Evolutionary conservation across 2,329 filamentous ascomycete species (phyloP).

Genomic region (Simplicillium aogashimaense): DNA sequence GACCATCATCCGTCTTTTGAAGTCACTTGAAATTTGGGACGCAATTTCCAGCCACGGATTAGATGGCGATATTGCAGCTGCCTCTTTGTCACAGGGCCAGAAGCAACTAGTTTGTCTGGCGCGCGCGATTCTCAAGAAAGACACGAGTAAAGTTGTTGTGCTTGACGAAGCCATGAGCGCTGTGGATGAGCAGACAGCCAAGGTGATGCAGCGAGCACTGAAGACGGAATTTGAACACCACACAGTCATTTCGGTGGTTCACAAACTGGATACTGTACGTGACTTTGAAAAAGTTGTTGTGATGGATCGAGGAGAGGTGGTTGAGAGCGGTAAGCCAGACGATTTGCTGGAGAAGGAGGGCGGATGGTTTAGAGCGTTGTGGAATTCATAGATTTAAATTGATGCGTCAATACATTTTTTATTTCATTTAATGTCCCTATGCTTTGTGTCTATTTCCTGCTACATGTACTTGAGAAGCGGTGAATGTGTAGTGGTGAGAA

Average conservation of each 20-base stretch:
- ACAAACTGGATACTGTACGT: background rate
- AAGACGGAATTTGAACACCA: background rate
- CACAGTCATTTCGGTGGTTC: background rate
- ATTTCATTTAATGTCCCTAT: too few species aligned
- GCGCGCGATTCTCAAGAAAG: background rate
- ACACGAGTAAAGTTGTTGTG: background rate
- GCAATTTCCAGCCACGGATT: conserved; percentile 28
- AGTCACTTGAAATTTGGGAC: conserved; percentile 32
- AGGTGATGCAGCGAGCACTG: background rate
- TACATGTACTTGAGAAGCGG: too few species aligned
- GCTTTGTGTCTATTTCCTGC: too few species aligned
- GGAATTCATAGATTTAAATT: background rate
- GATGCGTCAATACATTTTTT: too few species aligned
- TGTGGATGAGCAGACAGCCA: background rate
- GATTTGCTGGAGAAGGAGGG: conserved; percentile 2
- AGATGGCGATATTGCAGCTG: conserved; percentile 17
- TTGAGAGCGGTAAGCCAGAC: background rate
- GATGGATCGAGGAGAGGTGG: background rate
- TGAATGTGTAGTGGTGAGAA: too few species aligned
- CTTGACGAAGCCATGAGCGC: background rate
- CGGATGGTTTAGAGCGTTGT: conserved; percentile 2
- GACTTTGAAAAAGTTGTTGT: background rate
- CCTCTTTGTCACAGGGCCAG: conserved; percentile 20
- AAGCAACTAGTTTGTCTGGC: background rate
- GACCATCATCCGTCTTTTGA: conserved; percentile 29